Conservation (phyloP, 371 early-diverging fungal species). For the Fennellomyces sp. region DNA sequence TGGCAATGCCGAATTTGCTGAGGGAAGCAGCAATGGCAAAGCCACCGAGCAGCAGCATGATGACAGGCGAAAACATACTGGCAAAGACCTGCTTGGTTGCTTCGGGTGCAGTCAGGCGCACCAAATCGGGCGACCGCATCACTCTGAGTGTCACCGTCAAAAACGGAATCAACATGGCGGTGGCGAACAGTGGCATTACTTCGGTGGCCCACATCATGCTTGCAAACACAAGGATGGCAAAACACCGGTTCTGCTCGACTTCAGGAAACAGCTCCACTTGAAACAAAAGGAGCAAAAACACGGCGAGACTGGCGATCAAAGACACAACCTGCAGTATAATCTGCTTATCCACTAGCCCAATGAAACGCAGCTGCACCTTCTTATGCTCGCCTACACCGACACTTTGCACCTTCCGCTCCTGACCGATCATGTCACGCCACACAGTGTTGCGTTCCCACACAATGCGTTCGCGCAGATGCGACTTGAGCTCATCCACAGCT, state of each 20-base stretch:
- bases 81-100: constrained; percentile 75
- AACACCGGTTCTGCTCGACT: constrained; percentile 77
- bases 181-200: constrained; percentile 94
- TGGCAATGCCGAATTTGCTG: constrained; percentile 91
- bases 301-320: constrained; percentile 40
- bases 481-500: constrained; percentile 77
- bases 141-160: constrained; percentile 84
- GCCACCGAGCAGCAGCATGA: constrained; percentile 84
- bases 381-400: constrained; percentile 52
- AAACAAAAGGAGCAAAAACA: constrained; percentile 57
- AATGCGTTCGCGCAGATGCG: constrained; percentile 86
- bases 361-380: constrained; percentile 38
- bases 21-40: constrained; percentile 83
- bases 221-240: constrained; percentile 89
- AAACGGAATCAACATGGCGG: constrained; percentile 88
- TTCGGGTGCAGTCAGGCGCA: constrained; percentile 55
- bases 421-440: constrained; percentile 97
- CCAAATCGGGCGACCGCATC: constrained; percentile 65
- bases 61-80: constrained; percentile 83
- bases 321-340: constrained; percentile 21
- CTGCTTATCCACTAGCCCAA: constrained; percentile 16
- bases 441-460: constrained; percentile 97
- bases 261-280: constrained; percentile 57
- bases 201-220: constrained; percentile 93
- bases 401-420: constrained; percentile 82